A percentile compares a stretch with the other conserved stretches of the same genome.
Evolutionary conservation across 2,329 filamentous ascomycete species (phyloP).

Genomic region (Diaporthe caulivora): DNA sequence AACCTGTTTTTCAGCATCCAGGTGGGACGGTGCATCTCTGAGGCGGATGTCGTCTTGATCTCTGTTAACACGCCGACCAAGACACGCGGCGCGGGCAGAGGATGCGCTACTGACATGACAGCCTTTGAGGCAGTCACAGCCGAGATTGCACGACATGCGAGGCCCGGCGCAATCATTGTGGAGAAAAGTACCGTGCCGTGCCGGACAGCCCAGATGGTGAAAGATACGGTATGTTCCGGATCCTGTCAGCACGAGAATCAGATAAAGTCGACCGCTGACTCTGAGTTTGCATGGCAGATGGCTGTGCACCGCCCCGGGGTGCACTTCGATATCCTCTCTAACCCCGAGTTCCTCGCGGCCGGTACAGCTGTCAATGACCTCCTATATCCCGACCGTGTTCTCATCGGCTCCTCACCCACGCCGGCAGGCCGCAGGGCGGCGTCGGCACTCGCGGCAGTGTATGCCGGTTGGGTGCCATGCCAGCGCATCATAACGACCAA

Average conservation of each 20-base stretch:
- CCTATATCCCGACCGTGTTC: conserved; percentile 77
- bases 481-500: conserved; percentile 79
- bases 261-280: background rate
- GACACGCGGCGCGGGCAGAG: conserved; percentile 75
- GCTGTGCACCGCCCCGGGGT: conserved; percentile 71
- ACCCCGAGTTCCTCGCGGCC: conserved; percentile 85
- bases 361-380: conserved; percentile 81
- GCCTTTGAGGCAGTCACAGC: conserved; percentile 78
- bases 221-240: conserved; percentile 69
- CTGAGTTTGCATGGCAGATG: conserved; percentile 55
- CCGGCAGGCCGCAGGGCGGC: conserved; percentile 72
- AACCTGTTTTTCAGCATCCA: conserved; percentile 83
- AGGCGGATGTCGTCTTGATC: conserved; percentile 80
- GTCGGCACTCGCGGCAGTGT: conserved; percentile 72
- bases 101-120: conserved; percentile 78
- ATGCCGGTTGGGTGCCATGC: conserved; percentile 77
- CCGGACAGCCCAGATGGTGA: conserved; percentile 77
- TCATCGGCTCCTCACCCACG: conserved; percentile 78
- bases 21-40: conserved; percentile 69
- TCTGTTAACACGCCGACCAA: conserved; percentile 87
- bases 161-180: conserved; percentile 78
- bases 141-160: conserved; percentile 75
- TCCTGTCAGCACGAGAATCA: background rate
- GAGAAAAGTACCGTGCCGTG: conserved; percentile 88
- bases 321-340: conserved; percentile 82